Evolutionary conservation across 208 protist species (phyloP).

Genomic region (Trypanosoma cruzi): DNA sequence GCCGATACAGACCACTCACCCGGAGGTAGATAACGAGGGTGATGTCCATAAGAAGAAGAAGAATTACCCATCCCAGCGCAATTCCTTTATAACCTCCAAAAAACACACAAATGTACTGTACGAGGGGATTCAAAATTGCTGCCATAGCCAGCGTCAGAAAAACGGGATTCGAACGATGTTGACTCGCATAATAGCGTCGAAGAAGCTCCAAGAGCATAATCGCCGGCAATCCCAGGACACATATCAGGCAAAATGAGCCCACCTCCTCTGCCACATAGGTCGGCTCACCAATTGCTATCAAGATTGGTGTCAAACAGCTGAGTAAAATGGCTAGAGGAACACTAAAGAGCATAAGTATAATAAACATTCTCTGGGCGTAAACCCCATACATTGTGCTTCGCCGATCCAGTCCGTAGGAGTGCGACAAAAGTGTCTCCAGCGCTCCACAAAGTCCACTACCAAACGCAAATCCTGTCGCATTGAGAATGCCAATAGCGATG

Average conservation of each 20-base stretch:
- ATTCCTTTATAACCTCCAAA: slow-evolving; percentile 78
- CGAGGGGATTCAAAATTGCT: slow-evolving; percentile 60
- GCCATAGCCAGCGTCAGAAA: slow-evolving; percentile 60
- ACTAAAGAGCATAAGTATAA: slow-evolving; percentile 65
- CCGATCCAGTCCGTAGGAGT: slow-evolving; percentile 51
- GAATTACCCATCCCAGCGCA: slow-evolving; percentile 73
- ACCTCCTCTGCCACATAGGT: slow-evolving; percentile 53
- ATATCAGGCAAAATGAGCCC: slow-evolving; percentile 61
- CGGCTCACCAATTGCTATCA: slow-evolving; percentile 45
- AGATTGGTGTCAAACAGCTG: slow-evolving; percentile 48
- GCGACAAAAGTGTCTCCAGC: slow-evolving; percentile 81
- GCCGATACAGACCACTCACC: slow-evolving; percentile 53
- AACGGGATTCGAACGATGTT: slow-evolving; percentile 78
- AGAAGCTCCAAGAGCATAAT: slow-evolving; percentile 69
- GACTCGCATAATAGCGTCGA: slow-evolving; percentile 84
- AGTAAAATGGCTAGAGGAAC: slow-evolving; percentile 74
- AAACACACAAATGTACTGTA: slow-evolving; percentile 66
- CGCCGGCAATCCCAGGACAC: slow-evolving; percentile 65
- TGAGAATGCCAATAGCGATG: slow-evolving; percentile 77
- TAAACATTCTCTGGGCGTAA: slow-evolving; percentile 82
- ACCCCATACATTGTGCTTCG: slow-evolving; percentile 77
- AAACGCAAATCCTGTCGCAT: slow-evolving; percentile 87
- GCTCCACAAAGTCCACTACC: slow-evolving; percentile 85
- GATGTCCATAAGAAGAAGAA: slow-evolving; percentile 54
- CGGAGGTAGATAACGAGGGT: slow-evolving; percentile 58